Evolutionary conservation across 2,329 filamentous ascomycete species (phyloP).

Genomic region (Balansia obtecta): DNA sequence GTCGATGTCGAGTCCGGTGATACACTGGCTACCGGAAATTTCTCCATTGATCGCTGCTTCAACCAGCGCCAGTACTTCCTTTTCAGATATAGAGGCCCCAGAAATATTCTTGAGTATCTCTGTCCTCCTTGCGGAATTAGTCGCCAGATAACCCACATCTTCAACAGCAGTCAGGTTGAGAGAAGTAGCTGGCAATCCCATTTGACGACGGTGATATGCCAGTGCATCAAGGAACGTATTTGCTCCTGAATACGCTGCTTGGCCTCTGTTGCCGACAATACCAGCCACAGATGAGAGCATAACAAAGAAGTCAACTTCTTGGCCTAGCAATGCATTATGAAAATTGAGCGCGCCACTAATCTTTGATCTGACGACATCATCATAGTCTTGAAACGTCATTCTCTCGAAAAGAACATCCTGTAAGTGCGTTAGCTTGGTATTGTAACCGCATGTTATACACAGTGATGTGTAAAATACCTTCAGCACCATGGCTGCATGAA

Average conservation of each 20-base stretch:
- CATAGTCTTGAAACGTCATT: conserved; percentile 38
- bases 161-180: conserved; percentile 41
- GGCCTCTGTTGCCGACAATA: conserved; percentile 36
- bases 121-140: conserved; percentile 26
- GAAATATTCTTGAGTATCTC: conserved; percentile 35
- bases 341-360: conserved; percentile 42
- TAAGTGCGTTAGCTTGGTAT: background rate
- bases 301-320: conserved; percentile 40
- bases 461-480: conserved; percentile 10
- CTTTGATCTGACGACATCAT: conserved; percentile 36
- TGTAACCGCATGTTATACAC: too few relatives aligned
- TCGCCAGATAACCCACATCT: conserved; percentile 33
- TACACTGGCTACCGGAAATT: conserved; percentile 30
- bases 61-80: conserved; percentile 41
- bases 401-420: conserved; percentile 38
- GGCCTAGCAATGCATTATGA: conserved; percentile 28
- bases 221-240: conserved; percentile 30
- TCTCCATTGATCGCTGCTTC: conserved; percentile 36
- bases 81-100: conserved; percentile 36
- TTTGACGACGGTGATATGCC: conserved; percentile 23
- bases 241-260: conserved; percentile 39
- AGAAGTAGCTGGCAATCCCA: conserved; percentile 30
- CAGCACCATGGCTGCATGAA: conserved; percentile 34
- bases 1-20: conserved; percentile 40
- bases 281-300: conserved; percentile 38